Base-by-base conservation (phyloP, 1,139 yeast genomes). In the Yamadazyma diddensiae region DNA sequence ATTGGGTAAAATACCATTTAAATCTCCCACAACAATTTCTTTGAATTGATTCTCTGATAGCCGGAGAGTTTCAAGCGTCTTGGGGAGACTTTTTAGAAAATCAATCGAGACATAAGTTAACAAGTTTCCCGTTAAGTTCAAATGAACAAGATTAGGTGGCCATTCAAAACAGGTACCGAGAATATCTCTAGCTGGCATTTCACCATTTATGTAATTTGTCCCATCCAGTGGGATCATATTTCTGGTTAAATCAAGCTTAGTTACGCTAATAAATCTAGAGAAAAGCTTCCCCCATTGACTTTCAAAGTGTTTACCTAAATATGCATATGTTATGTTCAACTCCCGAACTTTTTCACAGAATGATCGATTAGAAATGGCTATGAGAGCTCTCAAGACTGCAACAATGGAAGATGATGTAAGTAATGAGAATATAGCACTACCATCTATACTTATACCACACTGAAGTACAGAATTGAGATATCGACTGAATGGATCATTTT, bases 271-370 rank as follows among this genome's bases (percentile, higher is more conserved):
- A 29, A 65, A 62, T 16, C 53, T 45, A 9, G 38, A 35, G 24
- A 67, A 53, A 7, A 65, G 42, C 29, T 50, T 51, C 18, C 60
- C 50, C 73, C 73, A 67, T 26, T 53, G 57, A 4, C 49, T 37
- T 3, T 55, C 54, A 37, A 49, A 65, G 31, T 58, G 52, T 19
- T 52, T 51, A 2, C 73, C 73, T 3, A 67, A 57, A 33, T 65
- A 67, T n/a, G 69, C 59, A 10, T 59, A 50, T 16, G 43, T 42
- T 16, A 67, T 53, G 15, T 62, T 48, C 3, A 67, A 22, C 12
- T 38, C 28, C 4, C 38, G 39, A 24, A 65, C 36, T 33, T 62
- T 59, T 8, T 39, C 12, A 47, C 46, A 22, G 30, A 39, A 25
- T 15, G 38, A 21, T 16, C 36, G 33, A 21, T 34, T 36, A 15